A percentile compares a stretch with the other conserved stretches of the same genome.
Conservation (phyloP, 495 filamentous ascomycete species). For the Wilcoxina mikolae region DNA sequence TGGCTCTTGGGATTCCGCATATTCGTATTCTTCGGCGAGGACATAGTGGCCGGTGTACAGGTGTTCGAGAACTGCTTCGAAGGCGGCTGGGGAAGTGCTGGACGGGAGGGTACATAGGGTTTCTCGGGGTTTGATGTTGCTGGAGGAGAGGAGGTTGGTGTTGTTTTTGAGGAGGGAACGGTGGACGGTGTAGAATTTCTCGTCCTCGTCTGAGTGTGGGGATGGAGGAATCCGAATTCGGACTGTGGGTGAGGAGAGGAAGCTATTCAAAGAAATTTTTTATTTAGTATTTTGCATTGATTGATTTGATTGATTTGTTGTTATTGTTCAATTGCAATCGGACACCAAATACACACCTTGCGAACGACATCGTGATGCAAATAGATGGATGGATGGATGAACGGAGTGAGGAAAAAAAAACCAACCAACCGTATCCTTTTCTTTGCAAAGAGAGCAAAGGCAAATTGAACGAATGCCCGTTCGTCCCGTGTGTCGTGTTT, state of each 20-base stretch:
- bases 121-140: slow-evolving; percentile 1
- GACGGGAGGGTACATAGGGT: not conserved
- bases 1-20: slow-evolving; percentile 7
- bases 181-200: slow-evolving; percentile 19
- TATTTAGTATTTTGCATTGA: not conserved
- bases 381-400: not conserved
- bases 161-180: slow-evolving; percentile 15
- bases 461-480: not conserved
- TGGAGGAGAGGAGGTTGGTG: slow-evolving; percentile 19
- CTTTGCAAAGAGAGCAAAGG: not conserved
- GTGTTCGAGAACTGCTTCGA: slow-evolving; percentile 16
- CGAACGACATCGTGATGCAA: slow-evolving; percentile 4
- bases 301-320: not conserved
- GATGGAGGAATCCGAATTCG: slow-evolving; percentile 12
- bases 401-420: not conserved
- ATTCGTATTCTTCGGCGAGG: slow-evolving; percentile 9
- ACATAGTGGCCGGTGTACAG: slow-evolving; percentile 19
- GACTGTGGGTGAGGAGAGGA: slow-evolving; percentile 20
- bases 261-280: slow-evolving; percentile 4
- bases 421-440: slow-evolving; percentile 2
- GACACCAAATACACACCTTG: not conserved
- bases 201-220: slow-evolving; percentile 7
- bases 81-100: slow-evolving; percentile 10
- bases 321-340: not conserved
- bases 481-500: not conserved